Percentiles rank a stretch among this genome's conserved stretches.
Evolutionary conservation across 1,284 basidiomycete species (phyloP).

Genomic region (Ustilago lituana): DNA sequence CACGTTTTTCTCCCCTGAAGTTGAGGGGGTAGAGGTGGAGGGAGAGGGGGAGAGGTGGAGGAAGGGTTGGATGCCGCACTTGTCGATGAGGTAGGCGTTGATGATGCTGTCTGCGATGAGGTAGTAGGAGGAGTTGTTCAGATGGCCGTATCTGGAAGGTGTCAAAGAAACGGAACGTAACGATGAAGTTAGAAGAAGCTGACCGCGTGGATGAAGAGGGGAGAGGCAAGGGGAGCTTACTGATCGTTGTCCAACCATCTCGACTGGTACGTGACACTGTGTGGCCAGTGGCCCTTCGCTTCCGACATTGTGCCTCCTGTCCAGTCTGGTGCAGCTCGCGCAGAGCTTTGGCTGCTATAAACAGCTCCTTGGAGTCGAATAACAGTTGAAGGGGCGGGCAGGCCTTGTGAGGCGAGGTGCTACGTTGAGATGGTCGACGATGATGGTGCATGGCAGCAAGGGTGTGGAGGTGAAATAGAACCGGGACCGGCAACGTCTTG

Average conservation of each 20-base stretch:
- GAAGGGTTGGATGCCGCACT: conserved; percentile 45
- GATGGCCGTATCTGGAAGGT: conserved; percentile 43
- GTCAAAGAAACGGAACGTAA: not conserved
- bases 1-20: conserved; percentile 6
- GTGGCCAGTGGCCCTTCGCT: conserved; percentile 31
- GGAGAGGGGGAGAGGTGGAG: conserved; percentile 8
- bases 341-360: too few species aligned
- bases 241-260: conserved; percentile 58
- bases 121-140: conserved; percentile 56
- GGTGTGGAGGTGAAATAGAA: too few species aligned
- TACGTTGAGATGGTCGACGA: too few species aligned
- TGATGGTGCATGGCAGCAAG: too few species aligned
- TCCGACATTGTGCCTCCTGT: conserved; percentile 19
- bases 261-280: conserved; percentile 31
- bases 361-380: too few species aligned
- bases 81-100: conserved; percentile 47
- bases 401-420: too few species aligned
- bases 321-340: too few species aligned
- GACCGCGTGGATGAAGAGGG: not conserved
- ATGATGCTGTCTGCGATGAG: conserved; percentile 46
- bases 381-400: too few species aligned
- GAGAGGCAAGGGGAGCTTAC: conserved; percentile 14
- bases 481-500: too few species aligned
- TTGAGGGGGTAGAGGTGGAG: not conserved
- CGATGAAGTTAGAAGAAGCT: not conserved